phyloP scores from a whole-genome alignment of 2,329 filamentous ascomycete species.

The Fusarium sp. region DNA sequence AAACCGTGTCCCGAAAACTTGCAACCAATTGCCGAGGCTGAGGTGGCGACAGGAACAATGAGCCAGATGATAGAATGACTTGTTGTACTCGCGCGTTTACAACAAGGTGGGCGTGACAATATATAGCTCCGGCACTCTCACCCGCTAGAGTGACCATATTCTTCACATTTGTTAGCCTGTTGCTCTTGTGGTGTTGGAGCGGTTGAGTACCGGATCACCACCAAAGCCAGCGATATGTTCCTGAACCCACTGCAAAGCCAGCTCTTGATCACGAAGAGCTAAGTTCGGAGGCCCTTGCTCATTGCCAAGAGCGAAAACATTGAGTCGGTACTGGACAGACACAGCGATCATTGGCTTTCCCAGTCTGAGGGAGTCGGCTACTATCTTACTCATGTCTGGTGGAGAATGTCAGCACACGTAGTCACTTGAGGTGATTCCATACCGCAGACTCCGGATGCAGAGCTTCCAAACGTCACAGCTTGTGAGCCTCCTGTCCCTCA shows the following conservation, averaged over 20 bases:
- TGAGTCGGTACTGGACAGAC: conserved; percentile 38
- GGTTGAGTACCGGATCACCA: conserved; percentile 39
- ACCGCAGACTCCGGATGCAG: conserved; percentile 54
- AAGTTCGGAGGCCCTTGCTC: conserved; percentile 49
- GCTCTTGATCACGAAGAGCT: conserved; percentile 47
- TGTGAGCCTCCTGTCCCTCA: conserved; percentile 50
- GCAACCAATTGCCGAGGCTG: conserved; percentile 35
- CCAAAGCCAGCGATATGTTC: conserved; percentile 39
- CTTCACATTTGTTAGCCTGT: conserved; percentile 20
- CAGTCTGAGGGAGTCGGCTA: conserved; percentile 47
- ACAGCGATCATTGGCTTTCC: conserved; percentile 35
- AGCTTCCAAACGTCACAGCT: conserved; percentile 54
- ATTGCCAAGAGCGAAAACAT: conserved; percentile 54
- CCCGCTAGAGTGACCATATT: conserved; percentile 53
- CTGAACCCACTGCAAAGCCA: conserved; percentile 46
- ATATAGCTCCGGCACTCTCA: conserved; percentile 58
- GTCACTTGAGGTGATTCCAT: not conserved
- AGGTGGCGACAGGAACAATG: conserved; percentile 54
- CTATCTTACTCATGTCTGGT: conserved; percentile 38
- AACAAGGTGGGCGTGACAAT: conserved; percentile 55
- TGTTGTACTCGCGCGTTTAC: conserved; percentile 40
- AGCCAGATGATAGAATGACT: conserved; percentile 53
- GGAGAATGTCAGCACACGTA: not conserved
- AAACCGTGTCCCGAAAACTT: not conserved
- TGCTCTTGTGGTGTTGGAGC: rapidly evolving